Percentiles rank a stretch among this genome's conserved stretches.
Conservation (phyloP, 495 filamentous ascomycete species). For the Gamarada debralockiae region DNA sequence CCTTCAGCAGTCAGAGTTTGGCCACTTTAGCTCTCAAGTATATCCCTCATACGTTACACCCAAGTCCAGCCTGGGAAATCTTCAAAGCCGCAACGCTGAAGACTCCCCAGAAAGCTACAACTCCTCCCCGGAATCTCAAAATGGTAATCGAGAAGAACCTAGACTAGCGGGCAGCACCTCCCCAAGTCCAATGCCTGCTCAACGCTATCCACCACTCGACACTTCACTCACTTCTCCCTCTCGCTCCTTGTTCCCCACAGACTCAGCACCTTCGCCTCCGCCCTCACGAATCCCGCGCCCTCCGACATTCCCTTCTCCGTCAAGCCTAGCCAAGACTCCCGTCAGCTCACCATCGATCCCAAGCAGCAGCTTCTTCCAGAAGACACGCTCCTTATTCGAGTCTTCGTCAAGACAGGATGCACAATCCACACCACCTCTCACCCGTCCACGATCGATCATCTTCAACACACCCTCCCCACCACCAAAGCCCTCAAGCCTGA, state of each 20-base stretch:
- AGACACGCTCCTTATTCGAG: conserved; percentile 20
- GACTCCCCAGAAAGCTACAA: not conserved
- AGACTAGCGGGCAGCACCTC: not conserved
- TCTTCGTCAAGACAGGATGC: conserved; percentile 1
- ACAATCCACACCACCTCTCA: not conserved
- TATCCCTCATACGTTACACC: conserved; percentile 11
- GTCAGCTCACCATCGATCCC: not conserved
- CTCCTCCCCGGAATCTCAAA: too few relatives aligned
- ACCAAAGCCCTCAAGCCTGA: too few relatives aligned
- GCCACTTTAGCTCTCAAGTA: conserved; percentile 7
- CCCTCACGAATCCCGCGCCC: not conserved
- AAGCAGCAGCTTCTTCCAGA: conserved; percentile 11
- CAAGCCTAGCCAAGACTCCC: not conserved
- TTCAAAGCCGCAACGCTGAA: not conserved
- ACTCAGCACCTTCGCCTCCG: not conserved
- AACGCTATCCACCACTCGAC: not conserved
- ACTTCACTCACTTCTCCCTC: not conserved
- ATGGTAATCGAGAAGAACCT: not conserved
- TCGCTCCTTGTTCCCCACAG: not conserved
- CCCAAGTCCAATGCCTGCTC: too few relatives aligned
- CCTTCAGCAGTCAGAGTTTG: conserved; percentile 7
- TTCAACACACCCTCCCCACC: too few relatives aligned
- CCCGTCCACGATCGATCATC: not conserved
- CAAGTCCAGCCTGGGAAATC: not conserved
- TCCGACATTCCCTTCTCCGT: not conserved